Evolutionary conservation across 2,329 filamentous ascomycete genomes (phyloP), one percentile per base, ranked within the genome.

Genomic region (Hypoxylon sp.): DNA sequence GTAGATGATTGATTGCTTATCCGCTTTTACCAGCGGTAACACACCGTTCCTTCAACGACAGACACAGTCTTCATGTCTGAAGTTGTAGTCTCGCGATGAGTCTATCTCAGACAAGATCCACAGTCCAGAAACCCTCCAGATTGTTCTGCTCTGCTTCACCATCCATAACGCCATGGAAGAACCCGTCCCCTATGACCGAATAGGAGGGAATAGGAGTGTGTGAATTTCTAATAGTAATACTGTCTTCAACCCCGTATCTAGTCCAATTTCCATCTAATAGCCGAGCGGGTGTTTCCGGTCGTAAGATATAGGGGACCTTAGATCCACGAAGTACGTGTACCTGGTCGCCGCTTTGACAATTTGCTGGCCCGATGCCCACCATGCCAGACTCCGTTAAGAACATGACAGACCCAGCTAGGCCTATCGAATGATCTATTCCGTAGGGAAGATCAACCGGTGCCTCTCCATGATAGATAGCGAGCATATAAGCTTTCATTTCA

Each of bases 91-190:
- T 43, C 10, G 38, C 38, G n/a, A 19, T 19, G 7, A 43, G 38
- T 43, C 38, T 38, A 17, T n/a, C 2, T 38, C 48, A 58, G 21
- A 63, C 19, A 41, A 52, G 60, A 14, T 49, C 45, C 14, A 38
- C 17, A 48, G 45, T 58, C 10, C 9, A 5, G 21, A 28, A 25
- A 49, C 23, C 30, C 13, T 41, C 43, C 21, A 14, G 13, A 6
- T 45, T 50, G n/a, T 43, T 14, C 23, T 17, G 21, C 51, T 56
- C 13, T 23, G 32, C 60, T 25, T 67, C 53, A 2, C 64, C 59
- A 25, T 62, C 48, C 64, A 67, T 67, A 28, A 63, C 59, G 13
- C 64, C 59, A 30, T 59, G 45, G 13, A 63, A n/a, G 23, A 48
- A 66, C 21, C 52, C 28, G 48, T 66, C 59, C 6, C 64, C 64